Evolutionary conservation across 768 basidiomycete genomes (phyloP).

Genomic region (Lactifluus hygrophoroides): DNA sequence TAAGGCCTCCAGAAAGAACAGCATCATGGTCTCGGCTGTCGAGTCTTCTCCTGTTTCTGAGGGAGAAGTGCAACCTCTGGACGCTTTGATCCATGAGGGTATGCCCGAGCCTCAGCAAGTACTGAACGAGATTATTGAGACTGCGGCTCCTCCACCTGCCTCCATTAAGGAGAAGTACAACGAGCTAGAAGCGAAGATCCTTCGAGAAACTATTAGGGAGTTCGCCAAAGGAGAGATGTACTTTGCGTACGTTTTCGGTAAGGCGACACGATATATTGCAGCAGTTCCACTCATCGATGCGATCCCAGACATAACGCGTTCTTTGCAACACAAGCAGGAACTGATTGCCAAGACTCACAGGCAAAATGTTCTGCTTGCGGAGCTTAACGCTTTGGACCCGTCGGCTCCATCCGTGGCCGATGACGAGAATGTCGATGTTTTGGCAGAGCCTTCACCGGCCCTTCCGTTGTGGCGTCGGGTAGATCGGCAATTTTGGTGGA

Average conservation of each 20-base stretch:
- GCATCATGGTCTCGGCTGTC: not conserved
- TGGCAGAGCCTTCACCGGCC: slow-evolving; percentile 65
- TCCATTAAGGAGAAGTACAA: slow-evolving; percentile 58
- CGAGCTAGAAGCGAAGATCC: slow-evolving; percentile 76
- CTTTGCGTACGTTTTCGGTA: slow-evolving; percentile 82
- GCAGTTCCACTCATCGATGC: not conserved
- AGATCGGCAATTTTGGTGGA: slow-evolving; percentile 94
- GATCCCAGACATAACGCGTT: slow-evolving; percentile 65
- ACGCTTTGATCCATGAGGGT: slow-evolving; percentile 18
- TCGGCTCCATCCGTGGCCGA: slow-evolving; percentile 23
- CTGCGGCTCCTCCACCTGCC: slow-evolving; percentile 52
- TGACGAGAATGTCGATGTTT: slow-evolving; percentile 37
- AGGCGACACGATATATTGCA: slow-evolving; percentile 17
- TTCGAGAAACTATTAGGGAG: slow-evolving; percentile 69
- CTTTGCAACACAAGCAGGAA: slow-evolving; percentile 73
- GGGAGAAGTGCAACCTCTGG: slow-evolving; percentile 15
- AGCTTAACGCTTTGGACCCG: slow-evolving; percentile 44
- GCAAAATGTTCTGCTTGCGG: slow-evolving; percentile 50
- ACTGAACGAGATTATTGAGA: slow-evolving; percentile 47
- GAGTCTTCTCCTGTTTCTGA: slow-evolving; percentile 11
- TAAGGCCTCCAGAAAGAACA: slow-evolving; percentile 38
- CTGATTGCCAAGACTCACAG: slow-evolving; percentile 47
- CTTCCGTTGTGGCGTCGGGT: slow-evolving; percentile 89
- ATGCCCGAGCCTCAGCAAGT: slow-evolving; percentile 37
- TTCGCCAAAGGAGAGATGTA: slow-evolving; percentile 85